A percentile compares a stretch with the other conserved stretches of the same genome.
Evolutionary conservation across 805 yeast genomes (phyloP).

Genomic region (Saccharomyces cerevisiae): DNA sequence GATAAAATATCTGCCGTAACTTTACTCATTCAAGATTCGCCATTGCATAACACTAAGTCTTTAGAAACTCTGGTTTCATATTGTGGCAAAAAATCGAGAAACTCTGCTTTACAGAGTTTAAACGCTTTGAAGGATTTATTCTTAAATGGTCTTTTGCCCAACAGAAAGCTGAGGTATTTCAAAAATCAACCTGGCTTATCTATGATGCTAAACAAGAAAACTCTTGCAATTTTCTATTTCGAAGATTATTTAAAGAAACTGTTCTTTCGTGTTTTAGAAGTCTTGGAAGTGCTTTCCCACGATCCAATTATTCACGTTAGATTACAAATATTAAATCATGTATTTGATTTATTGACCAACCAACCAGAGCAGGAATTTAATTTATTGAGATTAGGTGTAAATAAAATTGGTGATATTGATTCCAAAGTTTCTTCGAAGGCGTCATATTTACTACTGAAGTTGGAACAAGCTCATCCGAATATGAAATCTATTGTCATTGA

Average conservation of each 20-base stretch:
- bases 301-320: conserved; percentile 88
- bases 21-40: conserved; percentile 88
- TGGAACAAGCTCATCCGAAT: conserved; percentile 90
- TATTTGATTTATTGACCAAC: conserved; percentile 68
- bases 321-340: conserved; percentile 62
- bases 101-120: conserved; percentile 84
- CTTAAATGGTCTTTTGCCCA: conserved; percentile 74
- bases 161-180: conserved; percentile 72
- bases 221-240: conserved; percentile 68
- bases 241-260: conserved; percentile 80
- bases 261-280: conserved; percentile 67
- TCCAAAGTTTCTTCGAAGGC: conserved; percentile 85
- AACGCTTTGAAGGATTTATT: conserved; percentile 86
- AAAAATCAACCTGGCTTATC: conserved; percentile 59
- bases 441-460: conserved; percentile 67
- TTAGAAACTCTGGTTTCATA: conserved; percentile 67
- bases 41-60: conserved; percentile 79
- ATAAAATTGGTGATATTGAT: conserved; percentile 89
- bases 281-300: conserved; percentile 73
- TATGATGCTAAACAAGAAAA: conserved; percentile 39
- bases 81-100: conserved; percentile 87
- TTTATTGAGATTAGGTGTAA: conserved; percentile 77
- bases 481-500: conserved; percentile 81
- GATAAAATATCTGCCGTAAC: conserved; percentile 96
- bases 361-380: conserved; percentile 98